Conservation (phyloP, 2,329 filamentous ascomycete species). For the Fusarium austroafricanum region DNA sequence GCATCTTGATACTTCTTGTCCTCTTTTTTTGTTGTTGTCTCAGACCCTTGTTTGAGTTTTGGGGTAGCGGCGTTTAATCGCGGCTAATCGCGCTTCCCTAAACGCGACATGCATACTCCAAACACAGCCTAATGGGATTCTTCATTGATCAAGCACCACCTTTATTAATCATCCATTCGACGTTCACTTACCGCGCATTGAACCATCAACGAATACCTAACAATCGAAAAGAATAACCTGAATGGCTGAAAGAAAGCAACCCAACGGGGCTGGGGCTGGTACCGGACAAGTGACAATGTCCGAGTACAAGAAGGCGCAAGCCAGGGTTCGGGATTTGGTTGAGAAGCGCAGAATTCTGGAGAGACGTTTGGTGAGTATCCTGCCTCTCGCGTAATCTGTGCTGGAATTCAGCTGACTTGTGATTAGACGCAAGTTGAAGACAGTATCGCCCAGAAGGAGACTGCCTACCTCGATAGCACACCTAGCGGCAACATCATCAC, state of each 20-base stretch:
- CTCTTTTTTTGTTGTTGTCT: background rate
- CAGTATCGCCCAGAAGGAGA: slow-evolving; percentile 84
- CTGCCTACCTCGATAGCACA: slow-evolving; percentile 90
- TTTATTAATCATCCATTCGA: background rate
- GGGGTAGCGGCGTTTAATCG: slow-evolving; percentile 4
- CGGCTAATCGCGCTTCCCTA: slow-evolving; percentile 2
- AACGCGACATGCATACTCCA: slow-evolving; percentile 10
- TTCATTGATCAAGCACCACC: slow-evolving; percentile 11
- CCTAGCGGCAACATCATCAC: slow-evolving; percentile 94
- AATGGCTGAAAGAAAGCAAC: slow-evolving; percentile 53
- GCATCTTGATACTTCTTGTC: background rate
- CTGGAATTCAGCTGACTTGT: slow-evolving; percentile 47
- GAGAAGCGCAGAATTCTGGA: slow-evolving; percentile 56
- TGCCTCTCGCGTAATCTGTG: slow-evolving; percentile 20
- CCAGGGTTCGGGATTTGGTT: slow-evolving; percentile 60
- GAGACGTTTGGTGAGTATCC: slow-evolving; percentile 52
- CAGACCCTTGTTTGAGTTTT: background rate
- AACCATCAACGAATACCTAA: background rate
- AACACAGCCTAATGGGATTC: slow-evolving; percentile 11
- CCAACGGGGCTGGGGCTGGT: slow-evolving; percentile 36
- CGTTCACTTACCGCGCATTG: background rate
- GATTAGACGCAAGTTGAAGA: slow-evolving; percentile 70
- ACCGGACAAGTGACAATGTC: slow-evolving; percentile 53
- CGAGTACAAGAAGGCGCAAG: slow-evolving; percentile 64
- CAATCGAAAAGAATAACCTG: background rate